These are phyloP conservation scores for Termitomyces heimii DNA, from an alignment of 768 basidiomycete species.

Conservation along the genomic window DNA sequence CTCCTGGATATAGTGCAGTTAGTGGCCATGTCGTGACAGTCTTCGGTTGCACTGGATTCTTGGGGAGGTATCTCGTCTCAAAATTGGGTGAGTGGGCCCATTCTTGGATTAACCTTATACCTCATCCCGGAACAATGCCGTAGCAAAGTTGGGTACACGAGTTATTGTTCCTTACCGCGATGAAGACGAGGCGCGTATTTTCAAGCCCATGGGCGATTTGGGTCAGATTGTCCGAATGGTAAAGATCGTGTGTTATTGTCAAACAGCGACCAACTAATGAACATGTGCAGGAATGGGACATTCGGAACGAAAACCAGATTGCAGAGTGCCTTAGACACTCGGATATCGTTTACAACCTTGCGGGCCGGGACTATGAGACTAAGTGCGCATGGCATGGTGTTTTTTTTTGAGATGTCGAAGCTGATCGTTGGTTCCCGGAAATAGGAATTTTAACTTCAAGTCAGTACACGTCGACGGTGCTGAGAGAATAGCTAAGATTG, in stretches of 20 bases:
- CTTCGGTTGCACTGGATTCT: slow-evolving; percentile 94
- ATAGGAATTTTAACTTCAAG: slow-evolving; percentile 82
- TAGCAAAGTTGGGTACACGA: slow-evolving; percentile 88
- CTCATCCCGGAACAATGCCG: slow-evolving; percentile 5
- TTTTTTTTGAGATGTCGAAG: slow-evolving; percentile 1
- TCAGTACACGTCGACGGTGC: slow-evolving; percentile 83
- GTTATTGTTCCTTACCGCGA: slow-evolving; percentile 95
- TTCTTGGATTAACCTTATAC: not conserved
- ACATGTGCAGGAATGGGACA: slow-evolving; percentile 83
- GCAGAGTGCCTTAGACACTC: slow-evolving; percentile 93
- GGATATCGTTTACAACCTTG: slow-evolving; percentile 94
- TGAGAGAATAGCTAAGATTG: slow-evolving; percentile 78
- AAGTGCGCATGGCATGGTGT: slow-evolving; percentile 50
- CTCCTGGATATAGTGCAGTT: slow-evolving; percentile 80
- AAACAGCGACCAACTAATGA: slow-evolving; percentile 8
- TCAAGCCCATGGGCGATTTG: slow-evolving; percentile 93
- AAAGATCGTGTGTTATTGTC: slow-evolving; percentile 13
- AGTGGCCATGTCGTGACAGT: slow-evolving; percentile 93
- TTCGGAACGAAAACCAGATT: slow-evolving; percentile 85
- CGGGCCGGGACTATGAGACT: slow-evolving; percentile 91
- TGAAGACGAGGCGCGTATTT: slow-evolving; percentile 83
- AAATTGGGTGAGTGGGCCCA: slow-evolving; percentile 69
- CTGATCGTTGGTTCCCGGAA: not conserved
- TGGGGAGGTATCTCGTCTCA: slow-evolving; percentile 89
- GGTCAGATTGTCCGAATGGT: slow-evolving; percentile 97